phyloP scores from a whole-genome alignment of 1,139 yeast species.

The Nakaseomyces nivariensis region DNA sequence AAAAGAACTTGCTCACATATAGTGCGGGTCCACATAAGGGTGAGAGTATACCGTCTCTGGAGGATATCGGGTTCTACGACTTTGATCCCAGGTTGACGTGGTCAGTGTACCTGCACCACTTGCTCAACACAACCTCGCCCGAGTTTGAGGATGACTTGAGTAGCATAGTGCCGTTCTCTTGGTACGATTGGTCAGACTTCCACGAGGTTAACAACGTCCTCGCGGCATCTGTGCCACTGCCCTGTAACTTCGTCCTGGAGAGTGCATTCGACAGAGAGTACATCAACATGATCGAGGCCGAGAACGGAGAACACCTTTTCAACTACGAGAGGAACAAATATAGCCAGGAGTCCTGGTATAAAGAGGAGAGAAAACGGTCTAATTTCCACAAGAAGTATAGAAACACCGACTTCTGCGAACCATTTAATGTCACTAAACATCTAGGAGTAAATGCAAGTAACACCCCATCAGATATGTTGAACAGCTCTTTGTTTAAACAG shows the following conservation, averaged over 20 bases:
- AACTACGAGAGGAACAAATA: slow-evolving; percentile 9
- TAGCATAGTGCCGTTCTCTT: slow-evolving; percentile 11
- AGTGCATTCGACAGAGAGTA: slow-evolving; percentile 11
- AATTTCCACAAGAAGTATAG: slow-evolving; percentile 2
- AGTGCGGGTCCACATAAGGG: slow-evolving; percentile 12
- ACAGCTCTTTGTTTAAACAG: slow-evolving; percentile 5
- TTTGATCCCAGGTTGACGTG: slow-evolving; percentile 21
- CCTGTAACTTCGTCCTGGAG: slow-evolving; percentile 12
- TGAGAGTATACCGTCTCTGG: slow-evolving; percentile 8
- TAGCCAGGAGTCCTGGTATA: slow-evolving; percentile 7
- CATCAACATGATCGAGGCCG: slow-evolving; percentile 8
- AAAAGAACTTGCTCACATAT: slow-evolving; percentile 13
- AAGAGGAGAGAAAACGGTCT: slow-evolving; percentile 6
- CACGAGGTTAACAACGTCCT: slow-evolving; percentile 16
- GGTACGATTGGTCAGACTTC: slow-evolving; percentile 26
- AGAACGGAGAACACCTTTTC: slow-evolving; percentile 11
- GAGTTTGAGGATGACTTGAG: neutral
- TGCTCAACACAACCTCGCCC: slow-evolving; percentile 5
- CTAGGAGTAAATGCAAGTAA: neutral
- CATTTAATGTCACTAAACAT: slow-evolving; percentile 1
- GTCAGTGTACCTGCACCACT: slow-evolving; percentile 14
- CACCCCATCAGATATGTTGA: slow-evolving; percentile 4
- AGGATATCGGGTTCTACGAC: slow-evolving; percentile 17
- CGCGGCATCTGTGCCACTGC: slow-evolving; percentile 6
- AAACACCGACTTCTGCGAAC: neutral